Base-by-base conservation (phyloP, 208 protist species). In the Angomonas ambiguus region DNA sequence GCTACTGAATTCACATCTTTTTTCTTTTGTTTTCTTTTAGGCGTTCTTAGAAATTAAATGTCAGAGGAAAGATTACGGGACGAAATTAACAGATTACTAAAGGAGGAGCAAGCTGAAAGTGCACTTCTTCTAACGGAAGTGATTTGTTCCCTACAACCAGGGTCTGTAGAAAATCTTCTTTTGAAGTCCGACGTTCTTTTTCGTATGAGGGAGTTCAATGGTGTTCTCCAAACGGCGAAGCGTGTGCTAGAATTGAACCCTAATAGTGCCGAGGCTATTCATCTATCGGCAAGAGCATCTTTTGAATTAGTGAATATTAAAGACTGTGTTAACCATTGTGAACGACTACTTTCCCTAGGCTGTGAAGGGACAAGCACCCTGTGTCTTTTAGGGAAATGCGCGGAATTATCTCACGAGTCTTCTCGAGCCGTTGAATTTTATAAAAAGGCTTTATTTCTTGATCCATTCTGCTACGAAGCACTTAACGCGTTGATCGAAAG, bases 401-500 rank as follows among this genome's bases (percentile, higher is more conserved):
- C 84, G 22, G 85, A 94, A 48, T 62, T 94, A 11, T 80, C 62
- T 31, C 82, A 82, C 0, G 78, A 94, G 33, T 66, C 74, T 0
- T 72, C 67, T 5, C 79, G 81, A 27, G 88, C 88, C 38, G 80
- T 76, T 30, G 66, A 78, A 0, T 74, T 74, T 67, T 95, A 95
- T 65, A 75, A 76, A 61, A 70, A 55, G 31, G 85, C 85, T 33
- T 80, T 95, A 24, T 63, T 79, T 24, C 69, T 67, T 18, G 84
- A 95, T 64, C 81, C 85, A 10, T 90, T 89, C 65, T 92, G 84
- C 66, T 75, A 62, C 0, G 83, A 92, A 66, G 83, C 88, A 3
- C 74, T 95, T 41, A 70, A 67, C 41, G 82, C 85, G 41, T 65
- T 95, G 41, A 64, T 87, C 53, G 85, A 95, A 33, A 74, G 82